Evolutionary conservation across 1,284 basidiomycete species (phyloP).

Genomic region (Rhodotorula mucilaginosa): DNA sequence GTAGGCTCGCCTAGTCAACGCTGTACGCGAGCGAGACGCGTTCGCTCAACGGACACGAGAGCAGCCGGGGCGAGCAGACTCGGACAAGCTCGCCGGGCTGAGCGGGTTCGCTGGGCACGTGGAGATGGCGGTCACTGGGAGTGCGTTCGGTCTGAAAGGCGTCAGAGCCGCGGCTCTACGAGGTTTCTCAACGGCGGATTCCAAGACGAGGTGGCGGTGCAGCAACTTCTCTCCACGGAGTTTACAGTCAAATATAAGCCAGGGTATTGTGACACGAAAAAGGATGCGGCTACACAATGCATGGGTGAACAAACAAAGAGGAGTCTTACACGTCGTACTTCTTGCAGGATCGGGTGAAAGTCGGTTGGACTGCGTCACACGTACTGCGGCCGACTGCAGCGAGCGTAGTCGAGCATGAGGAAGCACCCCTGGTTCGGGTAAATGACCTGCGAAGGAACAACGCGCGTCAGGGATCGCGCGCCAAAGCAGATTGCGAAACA

Average conservation of each 20-base stretch:
- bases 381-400: slow-evolving; percentile 32
- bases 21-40: background rate
- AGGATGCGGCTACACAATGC: background rate
- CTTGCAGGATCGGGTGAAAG: no score
- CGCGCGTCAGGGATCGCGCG: background rate
- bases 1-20: background rate
- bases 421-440: slow-evolving; percentile 20
- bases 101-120: no score
- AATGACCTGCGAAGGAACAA: slow-evolving; percentile 3
- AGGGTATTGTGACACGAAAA: background rate
- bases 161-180: no score
- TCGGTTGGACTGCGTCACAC: background rate
- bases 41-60: background rate
- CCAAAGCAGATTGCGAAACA: background rate
- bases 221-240: no score
- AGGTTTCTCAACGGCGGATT: no score
- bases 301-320: no score
- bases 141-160: no score
- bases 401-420: slow-evolving; percentile 39
- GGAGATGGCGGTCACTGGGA: no score
- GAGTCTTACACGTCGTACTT: slow-evolving; percentile 4
- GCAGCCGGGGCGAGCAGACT: background rate
- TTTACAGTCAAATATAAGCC: no score
- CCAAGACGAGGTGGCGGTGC: background rate
- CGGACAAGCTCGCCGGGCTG: no score